These are phyloP conservation scores for Suillus discolor DNA, from an alignment of 768 basidiomycete species.

Conservation along the genomic window DNA sequence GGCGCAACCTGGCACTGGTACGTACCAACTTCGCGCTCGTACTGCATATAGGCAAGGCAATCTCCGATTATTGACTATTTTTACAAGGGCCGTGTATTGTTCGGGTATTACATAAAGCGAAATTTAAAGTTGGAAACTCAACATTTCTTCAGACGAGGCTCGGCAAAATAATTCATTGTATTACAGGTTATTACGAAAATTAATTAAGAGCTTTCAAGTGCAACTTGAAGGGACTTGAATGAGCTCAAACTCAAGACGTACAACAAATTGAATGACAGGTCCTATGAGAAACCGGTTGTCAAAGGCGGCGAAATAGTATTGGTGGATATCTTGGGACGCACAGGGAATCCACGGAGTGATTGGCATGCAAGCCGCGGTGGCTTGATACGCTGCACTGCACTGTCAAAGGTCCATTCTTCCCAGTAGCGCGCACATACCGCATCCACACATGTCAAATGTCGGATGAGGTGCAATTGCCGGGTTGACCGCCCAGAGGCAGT, in stretches of 20 bases:
- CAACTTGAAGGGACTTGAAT: too few species aligned
- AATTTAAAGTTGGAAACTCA: background rate
- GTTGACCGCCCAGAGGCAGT: background rate
- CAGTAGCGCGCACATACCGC: background rate
- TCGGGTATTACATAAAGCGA: background rate
- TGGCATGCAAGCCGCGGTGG: background rate
- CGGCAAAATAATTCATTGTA: background rate
- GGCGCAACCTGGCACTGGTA: background rate
- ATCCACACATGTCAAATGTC: background rate
- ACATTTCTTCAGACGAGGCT: background rate
- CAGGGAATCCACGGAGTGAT: background rate
- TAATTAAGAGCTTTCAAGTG: background rate
- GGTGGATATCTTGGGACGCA: background rate
- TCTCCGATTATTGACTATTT: conserved; percentile 12
- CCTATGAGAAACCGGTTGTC: background rate
- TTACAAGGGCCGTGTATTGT: background rate
- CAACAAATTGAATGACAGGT: too few species aligned
- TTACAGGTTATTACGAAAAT: background rate
- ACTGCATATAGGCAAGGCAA: conserved; percentile 11
- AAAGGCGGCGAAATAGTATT: background rate
- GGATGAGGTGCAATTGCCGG: background rate
- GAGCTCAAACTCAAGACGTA: background rate
- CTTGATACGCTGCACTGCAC: background rate
- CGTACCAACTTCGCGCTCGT: too few species aligned
- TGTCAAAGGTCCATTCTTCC: background rate